Conservation (phyloP, 371 early-diverging fungal genomes). For the Mortierella polycephala region DNA sequence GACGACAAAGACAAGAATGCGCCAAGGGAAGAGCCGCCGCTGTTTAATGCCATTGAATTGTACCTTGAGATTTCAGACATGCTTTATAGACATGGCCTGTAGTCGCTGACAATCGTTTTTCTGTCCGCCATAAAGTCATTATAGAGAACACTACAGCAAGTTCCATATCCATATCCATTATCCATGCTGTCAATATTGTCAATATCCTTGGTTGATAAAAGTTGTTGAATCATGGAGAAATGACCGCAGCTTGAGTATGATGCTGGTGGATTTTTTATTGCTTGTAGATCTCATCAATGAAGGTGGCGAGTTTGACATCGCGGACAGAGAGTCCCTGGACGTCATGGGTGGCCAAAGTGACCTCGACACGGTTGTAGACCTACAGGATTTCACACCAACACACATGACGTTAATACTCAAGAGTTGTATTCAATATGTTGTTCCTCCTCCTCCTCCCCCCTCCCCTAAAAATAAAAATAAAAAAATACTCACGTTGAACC, state of each 20-base stretch:
- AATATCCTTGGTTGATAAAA: too few relatives aligned
- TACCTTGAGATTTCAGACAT: constrained; percentile 49
- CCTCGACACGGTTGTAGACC: constrained; percentile 91
- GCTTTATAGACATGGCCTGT: constrained; percentile 33
- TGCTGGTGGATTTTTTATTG: constrained; percentile 29
- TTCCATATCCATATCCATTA: too few relatives aligned
- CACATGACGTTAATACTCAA: background rate
- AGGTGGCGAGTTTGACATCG: constrained; percentile 84
- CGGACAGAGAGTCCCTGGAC: constrained; percentile 82
- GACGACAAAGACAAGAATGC: constrained; percentile 12
- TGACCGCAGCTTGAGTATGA: background rate
- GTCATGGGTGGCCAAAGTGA: constrained; percentile 92
- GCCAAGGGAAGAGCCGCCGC: constrained; percentile 19
- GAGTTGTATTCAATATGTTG: background rate
- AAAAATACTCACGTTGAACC: constrained; percentile 80
- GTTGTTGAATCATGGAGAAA: background rate
- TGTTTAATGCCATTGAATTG: constrained; percentile 52
- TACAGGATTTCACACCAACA: constrained; percentile 16
- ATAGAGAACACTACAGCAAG: too few relatives aligned
- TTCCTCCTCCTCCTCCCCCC: background rate
- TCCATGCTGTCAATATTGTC: too few relatives aligned
- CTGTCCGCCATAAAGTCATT: background rate
- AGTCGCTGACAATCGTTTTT: background rate
- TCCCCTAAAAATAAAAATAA: background rate
- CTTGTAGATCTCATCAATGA: constrained; percentile 66